Evolutionary conservation across 352 stramenopile species (phyloP).

Genomic region (Thraustochytrium striatum): DNA sequence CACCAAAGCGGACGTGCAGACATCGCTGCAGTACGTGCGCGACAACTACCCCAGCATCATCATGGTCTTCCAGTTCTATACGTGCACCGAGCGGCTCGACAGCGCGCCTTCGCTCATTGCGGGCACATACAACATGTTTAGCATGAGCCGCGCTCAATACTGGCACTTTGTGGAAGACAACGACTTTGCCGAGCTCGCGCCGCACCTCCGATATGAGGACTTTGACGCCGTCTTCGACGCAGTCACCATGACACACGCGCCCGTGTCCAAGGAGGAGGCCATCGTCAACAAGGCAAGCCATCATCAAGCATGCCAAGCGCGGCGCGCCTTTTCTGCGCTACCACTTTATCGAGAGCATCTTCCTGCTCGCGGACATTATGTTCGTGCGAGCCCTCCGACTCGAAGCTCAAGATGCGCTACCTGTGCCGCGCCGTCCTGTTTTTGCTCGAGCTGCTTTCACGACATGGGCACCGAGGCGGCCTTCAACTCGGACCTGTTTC

Average conservation of each 20-base stretch:
- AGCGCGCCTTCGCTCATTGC: background rate
- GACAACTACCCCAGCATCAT: slow-evolving; percentile 21
- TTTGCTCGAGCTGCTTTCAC: slow-evolving; percentile 29
- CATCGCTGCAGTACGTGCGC: slow-evolving; percentile 1
- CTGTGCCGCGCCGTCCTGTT: slow-evolving; percentile 25
- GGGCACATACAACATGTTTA: slow-evolving; percentile 34
- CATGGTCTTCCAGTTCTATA: slow-evolving; percentile 29
- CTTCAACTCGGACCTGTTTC: slow-evolving; percentile 37
- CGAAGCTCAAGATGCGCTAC: background rate
- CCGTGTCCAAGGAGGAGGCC: background rate
- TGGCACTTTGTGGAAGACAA: slow-evolving; percentile 45
- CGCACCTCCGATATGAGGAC: slow-evolving; percentile 2
- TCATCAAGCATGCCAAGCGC: slow-evolving; percentile 33
- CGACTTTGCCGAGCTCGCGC: background rate
- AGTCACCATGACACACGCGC: background rate
- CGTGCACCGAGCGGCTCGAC: slow-evolving; percentile 22
- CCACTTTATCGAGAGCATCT: slow-evolving; percentile 32
- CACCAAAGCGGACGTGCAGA: slow-evolving; percentile 11
- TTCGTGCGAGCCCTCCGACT: background rate
- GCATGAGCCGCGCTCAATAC: slow-evolving; percentile 23
- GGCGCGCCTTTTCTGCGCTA: slow-evolving; percentile 22
- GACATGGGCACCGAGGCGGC: background rate
- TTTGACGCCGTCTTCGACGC: slow-evolving; percentile 23
- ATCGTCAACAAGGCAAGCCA: background rate
- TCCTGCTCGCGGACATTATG: slow-evolving; percentile 7